A percentile compares a stretch with the other conserved stretches of the same genome.
Evolutionary conservation across 345 rosid species (phyloP).

Genomic region (Hypericum perforatum): DNA sequence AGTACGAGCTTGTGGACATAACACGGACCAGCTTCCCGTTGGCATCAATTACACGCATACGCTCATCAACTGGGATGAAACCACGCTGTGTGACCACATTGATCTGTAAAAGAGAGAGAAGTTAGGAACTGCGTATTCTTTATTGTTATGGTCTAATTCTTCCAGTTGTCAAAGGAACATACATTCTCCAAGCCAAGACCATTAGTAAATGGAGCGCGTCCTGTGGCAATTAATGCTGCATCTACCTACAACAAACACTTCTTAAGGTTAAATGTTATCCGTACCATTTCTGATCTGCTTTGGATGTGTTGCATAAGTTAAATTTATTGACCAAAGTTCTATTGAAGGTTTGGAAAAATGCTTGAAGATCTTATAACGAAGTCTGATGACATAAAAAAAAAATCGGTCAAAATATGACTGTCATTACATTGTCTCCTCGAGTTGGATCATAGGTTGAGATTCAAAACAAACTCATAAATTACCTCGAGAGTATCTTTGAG

Average conservation of each 20-base stretch:
- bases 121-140: neutral
- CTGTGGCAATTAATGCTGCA: constrained; percentile 97
- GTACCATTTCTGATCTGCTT: neutral
- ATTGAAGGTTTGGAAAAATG: neutral
- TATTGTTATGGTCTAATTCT: neutral
- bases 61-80: constrained; percentile 86
- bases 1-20: constrained; percentile 4
- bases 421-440: neutral
- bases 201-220: constrained; percentile 96
- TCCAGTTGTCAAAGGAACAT: constrained; percentile 12
- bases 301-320: neutral
- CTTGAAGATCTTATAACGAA: too few species aligned
- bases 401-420: too few species aligned
- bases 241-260: constrained; percentile 55
- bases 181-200: constrained; percentile 98
- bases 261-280: constrained; percentile 4
- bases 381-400: neutral
- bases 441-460: neutral
- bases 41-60: constrained; percentile 79
- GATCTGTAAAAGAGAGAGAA: constrained; percentile 35
- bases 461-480: constrained; percentile 12
- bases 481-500: constrained; percentile 83
- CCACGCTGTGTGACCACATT: constrained; percentile 85
- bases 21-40: constrained; percentile 60
- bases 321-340: neutral